Conservation (phyloP, 805 yeast species). For the Ogataea pignaliae region DNA sequence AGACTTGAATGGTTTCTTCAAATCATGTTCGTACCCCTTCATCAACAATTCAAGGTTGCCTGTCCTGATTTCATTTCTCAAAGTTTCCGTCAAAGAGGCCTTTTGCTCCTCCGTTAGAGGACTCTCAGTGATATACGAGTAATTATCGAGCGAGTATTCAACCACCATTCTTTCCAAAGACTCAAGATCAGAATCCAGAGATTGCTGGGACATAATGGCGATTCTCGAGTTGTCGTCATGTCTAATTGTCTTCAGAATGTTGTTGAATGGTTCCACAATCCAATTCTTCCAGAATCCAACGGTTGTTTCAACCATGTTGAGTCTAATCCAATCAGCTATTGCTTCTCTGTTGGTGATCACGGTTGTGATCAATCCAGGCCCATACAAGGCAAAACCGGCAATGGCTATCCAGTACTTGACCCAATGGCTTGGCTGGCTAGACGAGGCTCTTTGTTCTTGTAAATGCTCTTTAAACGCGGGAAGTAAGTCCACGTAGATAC, state of each 20-base stretch:
- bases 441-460: conserved; percentile 1
- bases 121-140: conserved; percentile 8
- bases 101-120: conserved; percentile 4
- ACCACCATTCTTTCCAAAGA: conserved; percentile 86
- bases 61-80: conserved; percentile 48
- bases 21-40: conserved; percentile 73
- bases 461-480: conserved; percentile 5
- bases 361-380: conserved; percentile 45
- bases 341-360: conserved; percentile 48
- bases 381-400: conserved; percentile 38
- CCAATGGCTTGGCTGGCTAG: conserved; percentile 36
- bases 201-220: conserved; percentile 74
- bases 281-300: conserved; percentile 73
- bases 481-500: conserved; percentile 4
- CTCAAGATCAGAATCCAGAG: conserved; percentile 70
- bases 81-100: conserved; percentile 16
- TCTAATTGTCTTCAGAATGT: conserved; percentile 73
- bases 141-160: conserved; percentile 51
- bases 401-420: conserved; percentile 58
- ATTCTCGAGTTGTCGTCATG: conserved; percentile 74
- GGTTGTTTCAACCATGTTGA: conserved; percentile 59
- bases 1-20: conserved; percentile 64
- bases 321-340: conserved; percentile 51
- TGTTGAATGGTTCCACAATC: conserved; percentile 71
- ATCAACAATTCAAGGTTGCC: conserved; percentile 82